Conservation (phyloP, 208 protist species). For the Endotrypanum monterogeii region DNA sequence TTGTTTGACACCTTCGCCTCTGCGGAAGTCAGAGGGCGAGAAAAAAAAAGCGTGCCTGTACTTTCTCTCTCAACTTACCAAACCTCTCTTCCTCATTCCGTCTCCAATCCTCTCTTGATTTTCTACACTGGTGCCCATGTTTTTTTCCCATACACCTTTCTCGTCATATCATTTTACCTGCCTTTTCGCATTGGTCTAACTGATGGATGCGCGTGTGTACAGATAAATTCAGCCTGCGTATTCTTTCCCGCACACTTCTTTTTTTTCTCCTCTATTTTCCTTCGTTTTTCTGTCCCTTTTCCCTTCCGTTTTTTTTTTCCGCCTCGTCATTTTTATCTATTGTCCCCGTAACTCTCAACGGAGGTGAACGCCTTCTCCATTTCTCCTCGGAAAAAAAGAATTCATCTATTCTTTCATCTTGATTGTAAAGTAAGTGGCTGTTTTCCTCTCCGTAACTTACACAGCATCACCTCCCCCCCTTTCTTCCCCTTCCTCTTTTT, state of each 20-base stretch:
- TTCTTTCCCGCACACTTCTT: not conserved
- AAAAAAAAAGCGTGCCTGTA: no score
- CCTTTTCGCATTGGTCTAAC: not conserved
- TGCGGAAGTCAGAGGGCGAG: not conserved
- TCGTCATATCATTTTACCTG: not conserved
- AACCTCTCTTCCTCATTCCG: not conserved
- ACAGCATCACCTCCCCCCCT: not conserved
- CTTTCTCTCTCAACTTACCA: not conserved
- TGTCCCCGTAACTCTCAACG: not conserved
- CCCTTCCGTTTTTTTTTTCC: not conserved
- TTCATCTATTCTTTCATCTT: not conserved
- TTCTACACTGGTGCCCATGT: not conserved
- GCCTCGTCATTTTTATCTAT: not conserved
- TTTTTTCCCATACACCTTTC: not conserved
- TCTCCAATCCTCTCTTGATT: not conserved
- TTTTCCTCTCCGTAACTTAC: not conserved
- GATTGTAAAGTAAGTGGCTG: not conserved
- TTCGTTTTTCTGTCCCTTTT: not conserved
- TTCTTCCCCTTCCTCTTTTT: not conserved
- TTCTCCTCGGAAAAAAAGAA: not conserved
- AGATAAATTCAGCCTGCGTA: not conserved
- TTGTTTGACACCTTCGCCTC: no score
- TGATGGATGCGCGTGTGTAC: not conserved
- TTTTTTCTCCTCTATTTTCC: not conserved
- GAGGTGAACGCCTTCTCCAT: not conserved